Evolutionary conservation across 306 rosid genomes (phyloP), one percentile per base, ranked within the genome.

Genomic region (Castanospermum australe): DNA sequence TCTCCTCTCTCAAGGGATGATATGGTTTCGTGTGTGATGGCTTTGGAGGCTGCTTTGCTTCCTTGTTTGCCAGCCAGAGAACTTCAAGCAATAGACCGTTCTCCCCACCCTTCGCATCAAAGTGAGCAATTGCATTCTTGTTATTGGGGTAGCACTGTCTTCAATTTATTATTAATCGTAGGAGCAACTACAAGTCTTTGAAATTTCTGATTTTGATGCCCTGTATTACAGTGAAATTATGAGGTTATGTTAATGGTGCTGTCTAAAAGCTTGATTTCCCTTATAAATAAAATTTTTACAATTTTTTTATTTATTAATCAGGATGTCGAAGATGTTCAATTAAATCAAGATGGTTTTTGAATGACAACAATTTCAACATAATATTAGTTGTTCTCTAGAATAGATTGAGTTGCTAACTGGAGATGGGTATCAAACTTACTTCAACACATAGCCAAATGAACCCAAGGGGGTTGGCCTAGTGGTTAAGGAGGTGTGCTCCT

Each of bases 61-160:
- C 99, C 99, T 33, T 95, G 98, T 81, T 86, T 95, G 89, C 99
- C 99, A 20, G 98, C 98, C 13, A 85, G 91, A 82, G 99, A 95
- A 84, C 97, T 95, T 82, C 97, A 95, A 75, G 99, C 98, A n/a
- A 91, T 91, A 24, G 98, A 95, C 84, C 98, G 98, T 32, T 95
- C 97, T 24, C 97, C 98, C 0, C 92, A 90, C 36, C 98, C 98
- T 71, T 95, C 99, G 18, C 97, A 95, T 81, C 99, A 92, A 78
- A 91, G 99, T 95, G n/a, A 85, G 94, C 87, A 48, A 25, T 71
- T 47, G 10, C 21, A 13, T 28, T 15, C 59, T 25, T 41, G 17
- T 57, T 8, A 48, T 52, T 39, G 5, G 18, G 4, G 41, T 51
- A 30, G 45, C 54, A 13, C 8, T 22, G 36, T 18, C 41, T 60